A percentile compares a stretch with the other conserved stretches of the same genome.
Conservation (phyloP, 192 early-diverging fungal species). For the Backusella luteola region DNA sequence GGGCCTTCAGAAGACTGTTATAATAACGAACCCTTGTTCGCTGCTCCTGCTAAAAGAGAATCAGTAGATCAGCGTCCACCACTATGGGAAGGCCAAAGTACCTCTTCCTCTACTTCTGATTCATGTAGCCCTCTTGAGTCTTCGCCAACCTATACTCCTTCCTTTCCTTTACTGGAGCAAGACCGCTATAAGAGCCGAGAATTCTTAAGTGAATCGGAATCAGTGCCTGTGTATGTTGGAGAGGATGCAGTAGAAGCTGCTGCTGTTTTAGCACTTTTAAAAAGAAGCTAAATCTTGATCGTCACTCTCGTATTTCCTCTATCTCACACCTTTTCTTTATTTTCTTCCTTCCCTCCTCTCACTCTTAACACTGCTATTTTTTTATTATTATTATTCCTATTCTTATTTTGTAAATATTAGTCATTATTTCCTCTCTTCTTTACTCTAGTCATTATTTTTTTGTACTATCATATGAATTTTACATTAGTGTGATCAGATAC, state of each 20-base stretch:
- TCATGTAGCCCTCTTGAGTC: constrained; percentile 8
- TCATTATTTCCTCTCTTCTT: not conserved
- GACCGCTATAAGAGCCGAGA: not conserved
- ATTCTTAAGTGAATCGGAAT: not conserved
- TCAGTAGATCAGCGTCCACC: not conserved
- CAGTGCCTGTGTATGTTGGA: constrained; percentile 16
- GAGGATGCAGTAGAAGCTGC: constrained; percentile 38
- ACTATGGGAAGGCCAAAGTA: constrained; percentile 12
- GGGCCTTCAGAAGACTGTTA: not conserved
- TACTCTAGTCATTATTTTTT: not conserved
- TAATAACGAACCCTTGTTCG: not conserved
- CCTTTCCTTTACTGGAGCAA: constrained; percentile 9
- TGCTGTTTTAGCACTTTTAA: constrained; percentile 31
- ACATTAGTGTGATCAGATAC: not conserved
- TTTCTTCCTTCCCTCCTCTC: not conserved
- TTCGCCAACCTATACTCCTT: not conserved
- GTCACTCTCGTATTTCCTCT: not conserved
- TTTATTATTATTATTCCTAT: not conserved
- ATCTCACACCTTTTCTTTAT: not conserved
- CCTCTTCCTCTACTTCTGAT: constrained; percentile 4
- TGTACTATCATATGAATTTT: not conserved
- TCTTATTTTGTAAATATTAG: constrained; percentile 15
- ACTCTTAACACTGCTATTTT: not conserved
- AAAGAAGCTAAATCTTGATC: constrained; percentile 15
- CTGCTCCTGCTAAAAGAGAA: constrained; percentile 9